Evolutionary conservation across 2,329 filamentous ascomycete species (phyloP).

Genomic region (Curvularia spicifera): DNA sequence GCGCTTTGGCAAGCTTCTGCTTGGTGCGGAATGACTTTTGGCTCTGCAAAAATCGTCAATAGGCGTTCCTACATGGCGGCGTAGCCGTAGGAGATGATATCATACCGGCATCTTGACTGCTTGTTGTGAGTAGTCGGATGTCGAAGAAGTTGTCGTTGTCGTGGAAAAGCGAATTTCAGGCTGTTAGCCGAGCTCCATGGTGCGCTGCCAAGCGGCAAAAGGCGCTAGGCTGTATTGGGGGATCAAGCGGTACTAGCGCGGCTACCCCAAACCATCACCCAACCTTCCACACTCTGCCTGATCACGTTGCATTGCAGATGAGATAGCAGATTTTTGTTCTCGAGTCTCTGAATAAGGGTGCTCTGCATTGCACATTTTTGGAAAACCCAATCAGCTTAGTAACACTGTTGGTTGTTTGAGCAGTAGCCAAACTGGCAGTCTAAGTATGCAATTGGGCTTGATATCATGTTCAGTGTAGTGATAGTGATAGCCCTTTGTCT

Average conservation of each 20-base stretch:
- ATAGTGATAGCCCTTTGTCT: background rate
- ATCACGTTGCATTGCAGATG: background rate
- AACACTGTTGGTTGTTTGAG: background rate
- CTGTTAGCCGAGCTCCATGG: constrained; percentile 15
- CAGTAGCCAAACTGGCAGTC: background rate
- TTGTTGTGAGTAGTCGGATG: constrained; percentile 43
- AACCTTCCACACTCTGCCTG: background rate
- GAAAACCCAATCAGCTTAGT: background rate
- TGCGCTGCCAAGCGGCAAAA: constrained; percentile 13
- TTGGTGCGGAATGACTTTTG: constrained; percentile 99
- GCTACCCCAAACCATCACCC: background rate
- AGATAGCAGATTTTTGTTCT: background rate
- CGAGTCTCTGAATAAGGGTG: background rate
- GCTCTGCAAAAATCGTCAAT: constrained; percentile 66
- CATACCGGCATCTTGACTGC: constrained; percentile 51
- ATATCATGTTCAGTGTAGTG: background rate
- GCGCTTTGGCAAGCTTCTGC: constrained; percentile 99
- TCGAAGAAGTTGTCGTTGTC: constrained; percentile 42
- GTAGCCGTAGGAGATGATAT: constrained; percentile 14
- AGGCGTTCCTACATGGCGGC: background rate
- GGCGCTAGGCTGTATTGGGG: constrained; percentile 4
- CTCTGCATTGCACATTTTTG: background rate
- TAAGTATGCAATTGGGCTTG: background rate
- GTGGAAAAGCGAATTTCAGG: constrained; percentile 18
- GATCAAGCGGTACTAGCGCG: background rate